Evolutionary conservation across 805 yeast genomes (phyloP).

Genomic region (Candida hispaniensis): DNA sequence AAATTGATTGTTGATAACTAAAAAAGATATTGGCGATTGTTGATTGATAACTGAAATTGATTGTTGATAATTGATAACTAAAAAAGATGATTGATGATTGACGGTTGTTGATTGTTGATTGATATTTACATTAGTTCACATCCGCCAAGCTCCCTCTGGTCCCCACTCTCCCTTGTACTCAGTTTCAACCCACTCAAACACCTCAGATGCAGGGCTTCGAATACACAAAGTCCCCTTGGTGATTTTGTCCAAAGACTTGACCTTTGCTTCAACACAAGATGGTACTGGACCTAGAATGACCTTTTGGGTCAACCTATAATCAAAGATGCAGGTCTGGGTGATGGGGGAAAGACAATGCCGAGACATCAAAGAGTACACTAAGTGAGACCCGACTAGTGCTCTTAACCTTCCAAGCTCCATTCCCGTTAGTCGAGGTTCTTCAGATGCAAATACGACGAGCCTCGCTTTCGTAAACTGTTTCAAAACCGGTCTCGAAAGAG

Average conservation of each 20-base stretch:
- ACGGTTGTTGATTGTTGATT: too few species aligned
- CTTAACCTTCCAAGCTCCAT: conserved; percentile 23
- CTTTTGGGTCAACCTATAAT: conserved; percentile 18
- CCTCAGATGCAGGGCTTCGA: conserved; percentile 20
- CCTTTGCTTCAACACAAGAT: conserved; percentile 26
- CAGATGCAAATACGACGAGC: conserved; percentile 17
- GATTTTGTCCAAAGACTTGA: conserved; percentile 20
- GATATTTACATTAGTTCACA: conserved; percentile 1
- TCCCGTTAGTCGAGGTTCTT: conserved; percentile 20
- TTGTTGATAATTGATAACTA: too few species aligned
- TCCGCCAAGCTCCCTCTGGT: conserved; percentile 8
- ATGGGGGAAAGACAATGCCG: conserved; percentile 28
- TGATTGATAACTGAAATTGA: too few species aligned
- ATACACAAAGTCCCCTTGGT: conserved; percentile 23
- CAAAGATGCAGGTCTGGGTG: conserved; percentile 27
- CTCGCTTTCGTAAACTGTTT: conserved; percentile 15
- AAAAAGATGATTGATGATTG: too few species aligned
- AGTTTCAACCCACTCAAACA: conserved; percentile 6
- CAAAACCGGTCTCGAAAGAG: too few species aligned
- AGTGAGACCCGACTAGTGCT: conserved; percentile 29
- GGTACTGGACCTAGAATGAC: conserved; percentile 25
- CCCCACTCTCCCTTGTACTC: conserved; percentile 15
- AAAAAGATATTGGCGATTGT: too few species aligned
- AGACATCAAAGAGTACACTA: conserved; percentile 27
- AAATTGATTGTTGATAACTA: too few species aligned